These are phyloP conservation scores for Fusarium sp. DNA, from an alignment of 2,329 filamentous ascomycete species.

Conservation along the genomic window DNA sequence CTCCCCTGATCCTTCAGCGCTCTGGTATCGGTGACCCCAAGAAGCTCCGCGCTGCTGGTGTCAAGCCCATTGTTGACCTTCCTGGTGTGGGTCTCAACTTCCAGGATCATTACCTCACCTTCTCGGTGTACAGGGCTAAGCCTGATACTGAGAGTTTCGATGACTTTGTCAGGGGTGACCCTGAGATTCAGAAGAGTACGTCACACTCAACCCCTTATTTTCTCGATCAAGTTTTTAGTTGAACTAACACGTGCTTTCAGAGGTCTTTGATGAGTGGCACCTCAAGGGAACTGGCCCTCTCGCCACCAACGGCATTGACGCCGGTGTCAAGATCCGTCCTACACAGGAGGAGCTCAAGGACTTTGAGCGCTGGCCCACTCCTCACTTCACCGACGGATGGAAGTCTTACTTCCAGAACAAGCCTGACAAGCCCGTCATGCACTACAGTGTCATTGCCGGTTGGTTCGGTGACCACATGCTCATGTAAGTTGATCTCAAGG, in stretches of 20 bases:
- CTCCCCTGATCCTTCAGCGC: slow-evolving; percentile 76
- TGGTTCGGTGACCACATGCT: slow-evolving; percentile 69
- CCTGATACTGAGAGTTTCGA: slow-evolving; percentile 80
- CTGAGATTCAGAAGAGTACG: slow-evolving; percentile 71
- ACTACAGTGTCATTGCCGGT: slow-evolving; percentile 78
- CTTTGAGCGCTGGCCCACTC: slow-evolving; percentile 76
- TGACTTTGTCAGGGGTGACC: slow-evolving; percentile 77
- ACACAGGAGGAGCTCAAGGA: slow-evolving; percentile 70
- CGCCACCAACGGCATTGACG: slow-evolving; percentile 80
- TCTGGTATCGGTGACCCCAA: slow-evolving; percentile 75
- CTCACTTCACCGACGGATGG: slow-evolving; percentile 77
- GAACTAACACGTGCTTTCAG: slow-evolving; percentile 43
- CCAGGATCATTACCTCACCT: slow-evolving; percentile 78
- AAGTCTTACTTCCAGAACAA: slow-evolving; percentile 85
- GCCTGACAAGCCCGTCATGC: slow-evolving; percentile 87
- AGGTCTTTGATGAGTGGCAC: slow-evolving; percentile 79
- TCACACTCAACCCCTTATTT: not conserved
- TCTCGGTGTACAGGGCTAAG: slow-evolving; percentile 74
- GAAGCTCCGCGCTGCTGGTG: slow-evolving; percentile 72
- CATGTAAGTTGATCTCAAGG: slow-evolving; percentile 50
- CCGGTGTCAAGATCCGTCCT: slow-evolving; percentile 79
- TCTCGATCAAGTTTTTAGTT: not conserved
- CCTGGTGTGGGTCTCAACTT: slow-evolving; percentile 79
- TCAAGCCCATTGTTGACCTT: slow-evolving; percentile 73
- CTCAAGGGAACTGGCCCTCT: slow-evolving; percentile 79